Evolutionary conservation across 441 rosid genomes (phyloP).

Genomic region (Croton laevigatus): DNA sequence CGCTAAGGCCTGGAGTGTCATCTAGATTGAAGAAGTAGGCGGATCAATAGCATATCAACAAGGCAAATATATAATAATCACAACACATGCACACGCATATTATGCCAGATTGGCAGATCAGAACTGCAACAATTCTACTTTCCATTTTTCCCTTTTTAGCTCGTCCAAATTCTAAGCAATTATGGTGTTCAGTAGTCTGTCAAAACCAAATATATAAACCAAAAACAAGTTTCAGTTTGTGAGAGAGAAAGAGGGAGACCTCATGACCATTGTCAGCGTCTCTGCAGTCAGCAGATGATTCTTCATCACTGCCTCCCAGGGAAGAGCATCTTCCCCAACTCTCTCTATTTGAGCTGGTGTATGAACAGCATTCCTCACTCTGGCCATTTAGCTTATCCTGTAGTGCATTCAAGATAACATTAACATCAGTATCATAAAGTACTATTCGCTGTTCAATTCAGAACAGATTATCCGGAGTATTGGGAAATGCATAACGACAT

Average conservation of each 20-base stretch:
- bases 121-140: too few relatives aligned
- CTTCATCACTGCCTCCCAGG: slow-evolving; percentile 84
- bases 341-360: slow-evolving; percentile 90
- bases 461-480: neutral
- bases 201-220: neutral
- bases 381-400: slow-evolving; percentile 63
- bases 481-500: neutral
- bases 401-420: slow-evolving; percentile 15
- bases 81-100: neutral
- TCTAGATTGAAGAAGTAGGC: slow-evolving; percentile 28
- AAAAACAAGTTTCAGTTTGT: neutral
- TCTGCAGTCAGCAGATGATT: slow-evolving; percentile 48
- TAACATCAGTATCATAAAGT: neutral
- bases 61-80: neutral
- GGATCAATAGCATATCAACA: slow-evolving; percentile 1
- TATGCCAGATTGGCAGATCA: neutral
- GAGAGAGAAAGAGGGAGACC: slow-evolving; percentile 32
- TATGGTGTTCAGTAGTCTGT: neutral
- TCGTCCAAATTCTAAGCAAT: neutral
- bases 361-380: slow-evolving; percentile 80
- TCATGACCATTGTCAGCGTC: slow-evolving; percentile 43
- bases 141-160: too few relatives aligned
- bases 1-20: slow-evolving; percentile 44
- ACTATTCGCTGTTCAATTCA: neutral
- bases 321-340: slow-evolving; percentile 99